Conservation (phyloP, 805 yeast species). For the Isabelozyma gotoi region DNA sequence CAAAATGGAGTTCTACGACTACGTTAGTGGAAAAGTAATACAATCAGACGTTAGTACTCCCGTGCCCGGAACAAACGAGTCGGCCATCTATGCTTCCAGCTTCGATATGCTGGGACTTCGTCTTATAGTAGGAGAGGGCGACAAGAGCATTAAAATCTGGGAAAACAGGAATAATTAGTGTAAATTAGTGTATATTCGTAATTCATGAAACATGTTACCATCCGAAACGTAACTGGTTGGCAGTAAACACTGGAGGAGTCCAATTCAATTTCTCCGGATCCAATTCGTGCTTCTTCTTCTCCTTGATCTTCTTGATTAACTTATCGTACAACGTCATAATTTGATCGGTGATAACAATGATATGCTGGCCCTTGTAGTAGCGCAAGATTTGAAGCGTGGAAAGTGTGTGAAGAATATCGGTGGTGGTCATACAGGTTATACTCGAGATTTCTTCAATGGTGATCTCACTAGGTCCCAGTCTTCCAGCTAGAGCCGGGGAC, state of each 20-base stretch:
- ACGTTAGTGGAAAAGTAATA: constrained; percentile 63
- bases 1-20: constrained; percentile 71
- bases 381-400: constrained; percentile 87
- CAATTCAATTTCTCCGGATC: constrained; percentile 74
- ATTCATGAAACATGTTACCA: constrained; percentile 53
- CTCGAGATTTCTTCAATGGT: constrained; percentile 90
- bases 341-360: constrained; percentile 81
- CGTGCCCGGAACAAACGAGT: constrained; percentile 67
- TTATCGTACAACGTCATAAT: constrained; percentile 75
- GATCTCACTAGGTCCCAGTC: constrained; percentile 41
- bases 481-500: constrained; percentile 18
- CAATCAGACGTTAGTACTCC: constrained; percentile 55
- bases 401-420: constrained; percentile 90
- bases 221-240: constrained; percentile 93
- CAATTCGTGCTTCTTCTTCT: constrained; percentile 72
- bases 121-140: constrained; percentile 85
- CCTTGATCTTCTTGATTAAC: constrained; percentile 47
- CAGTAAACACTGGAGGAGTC: constrained; percentile 96
- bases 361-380: constrained; percentile 94
- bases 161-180: constrained; percentile 12
- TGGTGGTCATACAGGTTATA: constrained; percentile 90
- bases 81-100: constrained; percentile 67
- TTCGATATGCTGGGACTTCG: constrained; percentile 82
- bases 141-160: constrained; percentile 82
- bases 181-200: not conserved